Percentiles rank a stretch among this genome's conserved stretches.
Evolutionary conservation across 2,329 filamentous ascomycete genomes (phyloP).

Genomic region (Claviceps monticola): DNA sequence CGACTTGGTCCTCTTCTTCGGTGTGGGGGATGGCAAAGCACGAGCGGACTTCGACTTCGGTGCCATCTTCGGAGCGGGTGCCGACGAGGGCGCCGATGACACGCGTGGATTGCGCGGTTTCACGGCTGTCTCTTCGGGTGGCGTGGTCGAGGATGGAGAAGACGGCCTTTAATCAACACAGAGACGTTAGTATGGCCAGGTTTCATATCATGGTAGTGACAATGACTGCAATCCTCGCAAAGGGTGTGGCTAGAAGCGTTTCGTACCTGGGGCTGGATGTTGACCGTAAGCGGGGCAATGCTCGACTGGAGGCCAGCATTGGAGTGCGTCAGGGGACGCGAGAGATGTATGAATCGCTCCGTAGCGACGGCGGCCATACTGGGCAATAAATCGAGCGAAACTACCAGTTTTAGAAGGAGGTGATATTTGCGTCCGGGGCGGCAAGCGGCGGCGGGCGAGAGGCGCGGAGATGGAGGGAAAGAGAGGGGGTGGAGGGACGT

Average conservation of each 20-base stretch:
- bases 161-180: constrained; percentile 34
- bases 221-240: background rate
- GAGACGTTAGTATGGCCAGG: background rate
- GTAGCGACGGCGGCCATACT: constrained; percentile 66
- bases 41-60: constrained; percentile 88
- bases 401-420: background rate
- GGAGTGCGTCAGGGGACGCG: constrained; percentile 77
- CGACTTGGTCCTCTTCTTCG: constrained; percentile 95
- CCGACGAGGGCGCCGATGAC: constrained; percentile 95
- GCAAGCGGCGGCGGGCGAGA: constrained; percentile 10
- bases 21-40: constrained; percentile 98
- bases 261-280: constrained; percentile 85
- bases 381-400: constrained; percentile 22
- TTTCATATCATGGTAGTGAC: background rate
- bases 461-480: constrained; percentile 6
- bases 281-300: constrained; percentile 83
- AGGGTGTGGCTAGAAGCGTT: background rate
- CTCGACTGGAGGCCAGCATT: constrained; percentile 67
- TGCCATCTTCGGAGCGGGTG: constrained; percentile 87
- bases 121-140: constrained; percentile 62
- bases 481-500: background rate
- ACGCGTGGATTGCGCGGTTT: constrained; percentile 68
- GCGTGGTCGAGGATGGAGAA: constrained; percentile 87
- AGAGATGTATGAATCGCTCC: constrained; percentile 86
- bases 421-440: constrained; percentile 2